phyloP scores from a whole-genome alignment of 1,284 basidiomycete species.

The Sanghuangporus sanghuang region DNA sequence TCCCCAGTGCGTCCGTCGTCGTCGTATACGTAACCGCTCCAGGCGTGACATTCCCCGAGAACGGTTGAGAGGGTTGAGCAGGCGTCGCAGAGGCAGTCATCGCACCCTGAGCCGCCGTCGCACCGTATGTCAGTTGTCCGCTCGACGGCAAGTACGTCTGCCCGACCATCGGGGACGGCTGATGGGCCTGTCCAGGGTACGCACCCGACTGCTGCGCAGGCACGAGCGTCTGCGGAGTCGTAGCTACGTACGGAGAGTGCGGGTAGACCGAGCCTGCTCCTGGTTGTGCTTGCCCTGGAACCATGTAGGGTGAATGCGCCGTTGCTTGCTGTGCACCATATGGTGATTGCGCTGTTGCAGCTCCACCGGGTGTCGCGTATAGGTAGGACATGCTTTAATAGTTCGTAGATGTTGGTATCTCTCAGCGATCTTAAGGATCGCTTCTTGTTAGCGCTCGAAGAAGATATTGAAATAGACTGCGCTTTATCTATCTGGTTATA shows the following conservation, averaged over 20 bases:
- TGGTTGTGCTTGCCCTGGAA: neutral
- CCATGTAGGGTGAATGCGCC: neutral
- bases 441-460: neutral
- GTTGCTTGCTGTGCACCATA: neutral
- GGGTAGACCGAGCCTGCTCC: neutral
- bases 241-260: constrained; percentile 7
- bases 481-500: neutral
- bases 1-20: constrained; percentile 12
- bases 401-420: neutral
- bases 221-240: neutral
- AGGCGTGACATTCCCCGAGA: constrained; percentile 9
- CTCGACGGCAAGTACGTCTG: constrained; percentile 2
- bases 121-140: constrained; percentile 8
- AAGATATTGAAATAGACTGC: neutral
- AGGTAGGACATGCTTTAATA: constrained; percentile 1
- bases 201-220: neutral
- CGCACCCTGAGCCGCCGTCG: neutral
- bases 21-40: constrained; percentile 18
- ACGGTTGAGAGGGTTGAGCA: constrained; percentile 11
- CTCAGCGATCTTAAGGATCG: neutral
- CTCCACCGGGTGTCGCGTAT: neutral
- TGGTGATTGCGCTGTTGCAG: neutral
- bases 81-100: neutral
- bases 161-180: neutral
- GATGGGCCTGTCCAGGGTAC: neutral